phyloP scores from a whole-genome alignment of 116 monocot species.

The Papilionanthe hybrid region DNA sequence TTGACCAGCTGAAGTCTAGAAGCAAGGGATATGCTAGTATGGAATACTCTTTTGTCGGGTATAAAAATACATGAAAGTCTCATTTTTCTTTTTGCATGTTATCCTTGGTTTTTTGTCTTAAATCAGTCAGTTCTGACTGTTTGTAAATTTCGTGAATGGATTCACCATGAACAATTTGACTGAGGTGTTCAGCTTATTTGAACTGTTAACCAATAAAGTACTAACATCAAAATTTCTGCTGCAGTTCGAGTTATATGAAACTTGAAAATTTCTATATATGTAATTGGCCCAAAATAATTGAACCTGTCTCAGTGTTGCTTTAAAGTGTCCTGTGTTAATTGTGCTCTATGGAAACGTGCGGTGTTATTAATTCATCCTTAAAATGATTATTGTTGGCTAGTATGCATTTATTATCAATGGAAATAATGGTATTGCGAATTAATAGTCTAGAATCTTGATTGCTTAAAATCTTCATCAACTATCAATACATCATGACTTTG shows the following conservation, averaged over 20 bases:
- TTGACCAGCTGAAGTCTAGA: slow-evolving; percentile 95
- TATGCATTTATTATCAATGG: no score
- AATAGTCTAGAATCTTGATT: no score
- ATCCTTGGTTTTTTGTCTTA: background rate
- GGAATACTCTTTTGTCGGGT: slow-evolving; percentile 97
- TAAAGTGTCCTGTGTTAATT: background rate
- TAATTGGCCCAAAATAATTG: background rate
- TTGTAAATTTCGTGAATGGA: background rate
- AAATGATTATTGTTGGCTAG: no score
- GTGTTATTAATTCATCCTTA: no score
- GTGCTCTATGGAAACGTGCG: background rate
- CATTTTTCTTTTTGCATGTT: background rate
- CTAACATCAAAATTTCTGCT: background rate
- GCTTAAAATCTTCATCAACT: no score
- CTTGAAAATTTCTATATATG: background rate
- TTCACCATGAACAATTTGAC: background rate
- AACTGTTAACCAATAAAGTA: background rate
- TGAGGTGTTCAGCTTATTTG: background rate
- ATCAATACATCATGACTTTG: no score
- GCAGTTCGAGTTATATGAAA: background rate
- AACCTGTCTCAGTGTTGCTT: background rate
- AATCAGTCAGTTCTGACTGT: background rate
- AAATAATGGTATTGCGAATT: no score
- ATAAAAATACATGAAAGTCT: slow-evolving; percentile 13
- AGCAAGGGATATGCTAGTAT: slow-evolving; percentile 99